Conservation (phyloP, 371 early-diverging fungal species). For the Apophysomyces ossiformis region DNA sequence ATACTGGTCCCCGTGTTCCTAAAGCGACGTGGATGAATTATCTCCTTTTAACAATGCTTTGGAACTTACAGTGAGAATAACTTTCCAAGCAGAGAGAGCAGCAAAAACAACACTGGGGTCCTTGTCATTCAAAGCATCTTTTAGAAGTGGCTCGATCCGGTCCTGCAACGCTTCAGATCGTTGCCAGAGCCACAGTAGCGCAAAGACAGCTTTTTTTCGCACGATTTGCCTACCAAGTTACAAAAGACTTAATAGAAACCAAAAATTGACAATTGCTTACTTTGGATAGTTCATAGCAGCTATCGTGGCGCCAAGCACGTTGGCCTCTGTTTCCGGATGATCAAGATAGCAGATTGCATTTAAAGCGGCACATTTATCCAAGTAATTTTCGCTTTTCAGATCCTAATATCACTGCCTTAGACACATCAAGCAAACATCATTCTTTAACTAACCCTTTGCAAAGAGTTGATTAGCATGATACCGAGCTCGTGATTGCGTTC, state of each 20-base stretch:
- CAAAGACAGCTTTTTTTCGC: conserved; percentile 47
- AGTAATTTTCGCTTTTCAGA: conserved; percentile 43
- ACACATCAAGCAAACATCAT: neutral
- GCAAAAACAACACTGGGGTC: conserved; percentile 54
- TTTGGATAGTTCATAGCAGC: conserved; percentile 37
- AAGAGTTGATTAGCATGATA: conserved; percentile 59
- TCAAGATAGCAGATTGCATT: conserved; percentile 47
- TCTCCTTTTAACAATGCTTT: neutral
- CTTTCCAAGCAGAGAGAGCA: conserved; percentile 43
- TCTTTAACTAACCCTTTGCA: conserved; percentile 44
- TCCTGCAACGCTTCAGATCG: conserved; percentile 25
- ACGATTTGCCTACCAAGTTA: conserved; percentile 42
- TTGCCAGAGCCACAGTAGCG: conserved; percentile 39
- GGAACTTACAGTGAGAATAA: conserved; percentile 29
- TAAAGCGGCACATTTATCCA: conserved; percentile 48
- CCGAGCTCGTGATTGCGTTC: conserved; percentile 43
- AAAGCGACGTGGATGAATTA: neutral
- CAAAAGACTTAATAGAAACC: neutral
- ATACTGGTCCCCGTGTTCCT: conserved; percentile 33
- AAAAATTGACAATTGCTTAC: conserved; percentile 23
- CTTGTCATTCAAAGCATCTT: conserved; percentile 44
- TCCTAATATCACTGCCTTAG: conserved; percentile 26
- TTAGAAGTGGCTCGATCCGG: conserved; percentile 37
- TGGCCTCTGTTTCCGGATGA: conserved; percentile 42
- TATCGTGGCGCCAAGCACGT: conserved; percentile 36